Percentiles rank a stretch among this genome's conserved stretches.
phyloP scores from a whole-genome alignment of 257 asterid genomes.

The Cordia subcordata region DNA sequence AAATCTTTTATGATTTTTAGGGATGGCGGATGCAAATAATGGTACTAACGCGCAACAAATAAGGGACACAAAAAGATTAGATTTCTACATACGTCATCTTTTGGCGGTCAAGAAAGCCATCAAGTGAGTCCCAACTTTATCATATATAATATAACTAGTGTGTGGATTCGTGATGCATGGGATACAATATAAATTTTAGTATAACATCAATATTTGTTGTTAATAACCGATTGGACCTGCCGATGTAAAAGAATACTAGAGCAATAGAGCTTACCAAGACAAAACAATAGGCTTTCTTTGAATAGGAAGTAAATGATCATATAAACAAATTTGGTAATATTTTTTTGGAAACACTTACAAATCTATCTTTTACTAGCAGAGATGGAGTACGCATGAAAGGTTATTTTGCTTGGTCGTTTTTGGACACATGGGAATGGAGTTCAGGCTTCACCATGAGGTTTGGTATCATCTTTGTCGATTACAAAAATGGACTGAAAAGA shows the following conservation, averaged over 20 bases:
- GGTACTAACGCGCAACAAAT: constrained; percentile 8
- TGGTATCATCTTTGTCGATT: constrained; percentile 36
- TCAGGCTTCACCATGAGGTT: constrained; percentile 35
- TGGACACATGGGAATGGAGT: constrained; percentile 49
- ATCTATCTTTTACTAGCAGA: constrained; percentile 3
- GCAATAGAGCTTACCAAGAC: too few species aligned
- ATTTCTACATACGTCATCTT: constrained; percentile 39
- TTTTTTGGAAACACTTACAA: background rate
- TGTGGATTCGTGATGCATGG: too few species aligned
- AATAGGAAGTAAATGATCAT: too few species aligned
- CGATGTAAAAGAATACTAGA: too few species aligned
- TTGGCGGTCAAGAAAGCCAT: constrained; percentile 31
- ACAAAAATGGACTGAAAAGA: constrained; percentile 22
- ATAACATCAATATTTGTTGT: too few species aligned
- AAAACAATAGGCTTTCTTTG: too few species aligned
- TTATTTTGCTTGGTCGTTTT: constrained; percentile 47
- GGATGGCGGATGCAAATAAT: constrained; percentile 13
- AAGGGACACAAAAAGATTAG: constrained; percentile 8
- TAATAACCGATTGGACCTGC: too few species aligned
- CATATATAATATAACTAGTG: background rate
- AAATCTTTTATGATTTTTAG: background rate
- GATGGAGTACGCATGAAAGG: constrained; percentile 35
- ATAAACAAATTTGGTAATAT: background rate
- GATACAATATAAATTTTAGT: too few species aligned
- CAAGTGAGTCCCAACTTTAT: constrained; percentile 23